Evolutionary conservation across 2,329 filamentous ascomycete species (phyloP).

Genomic region (Botrytis pseudocinerea): DNA sequence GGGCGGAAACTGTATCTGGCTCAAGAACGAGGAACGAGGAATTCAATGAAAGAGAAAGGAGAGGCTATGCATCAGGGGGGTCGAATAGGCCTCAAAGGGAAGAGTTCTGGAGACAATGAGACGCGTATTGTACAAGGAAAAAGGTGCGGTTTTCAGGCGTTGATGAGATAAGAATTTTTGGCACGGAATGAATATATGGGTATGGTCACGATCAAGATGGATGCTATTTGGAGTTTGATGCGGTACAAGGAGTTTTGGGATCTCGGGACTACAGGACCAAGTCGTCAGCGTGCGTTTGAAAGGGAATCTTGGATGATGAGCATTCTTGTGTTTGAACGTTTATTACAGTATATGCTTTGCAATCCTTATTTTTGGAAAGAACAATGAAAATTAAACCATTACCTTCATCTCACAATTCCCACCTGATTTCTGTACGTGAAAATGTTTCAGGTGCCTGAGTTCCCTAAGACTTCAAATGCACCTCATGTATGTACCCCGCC

Average conservation of each 20-base stretch:
- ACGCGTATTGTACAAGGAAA: background rate
- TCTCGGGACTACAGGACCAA: background rate
- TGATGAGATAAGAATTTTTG: background rate
- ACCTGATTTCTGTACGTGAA: background rate
- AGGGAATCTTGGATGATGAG: background rate
- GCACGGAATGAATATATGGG: background rate
- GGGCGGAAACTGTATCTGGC: background rate
- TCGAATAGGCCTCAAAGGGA: background rate
- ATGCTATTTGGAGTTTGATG: background rate
- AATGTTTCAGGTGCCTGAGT: background rate
- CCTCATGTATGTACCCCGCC: background rate
- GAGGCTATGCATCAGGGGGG: background rate
- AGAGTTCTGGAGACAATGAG: constrained; percentile 2
- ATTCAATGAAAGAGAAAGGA: background rate
- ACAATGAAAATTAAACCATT: background rate
- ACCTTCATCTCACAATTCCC: background rate
- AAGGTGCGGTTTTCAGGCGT: background rate
- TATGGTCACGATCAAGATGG: background rate
- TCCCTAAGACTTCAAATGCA: background rate
- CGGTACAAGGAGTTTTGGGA: background rate
- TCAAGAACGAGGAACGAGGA: background rate
- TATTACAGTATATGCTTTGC: background rate
- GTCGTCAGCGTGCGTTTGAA: too few species aligned
- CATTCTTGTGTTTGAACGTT: background rate
- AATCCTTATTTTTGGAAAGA: background rate